A percentile compares a stretch with the other conserved stretches of the same genome.
Evolutionary conservation across 768 basidiomycete species (phyloP).

Genomic region (Tulasnella sp.): DNA sequence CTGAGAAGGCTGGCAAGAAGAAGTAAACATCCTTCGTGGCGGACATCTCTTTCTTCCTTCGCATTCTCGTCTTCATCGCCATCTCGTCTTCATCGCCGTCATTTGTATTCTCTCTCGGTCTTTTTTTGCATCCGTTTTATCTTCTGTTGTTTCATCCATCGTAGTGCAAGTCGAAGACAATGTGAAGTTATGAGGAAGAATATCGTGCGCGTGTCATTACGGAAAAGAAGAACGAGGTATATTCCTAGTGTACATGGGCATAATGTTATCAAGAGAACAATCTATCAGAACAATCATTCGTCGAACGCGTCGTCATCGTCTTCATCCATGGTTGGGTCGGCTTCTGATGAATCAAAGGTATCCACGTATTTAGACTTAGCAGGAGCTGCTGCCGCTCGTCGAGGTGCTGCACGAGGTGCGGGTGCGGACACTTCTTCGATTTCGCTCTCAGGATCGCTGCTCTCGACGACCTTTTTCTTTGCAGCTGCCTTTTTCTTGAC

Average conservation of each 20-base stretch:
- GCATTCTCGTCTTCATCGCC: conserved; percentile 24
- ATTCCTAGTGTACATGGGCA: conserved; percentile 6
- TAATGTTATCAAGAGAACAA: background rate
- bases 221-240: background rate
- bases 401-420: conserved; percentile 11
- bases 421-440: background rate
- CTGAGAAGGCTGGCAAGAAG: conserved; percentile 76
- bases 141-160: conserved; percentile 16
- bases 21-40: conserved; percentile 37
- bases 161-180: conserved; percentile 22
- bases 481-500: conserved; percentile 27
- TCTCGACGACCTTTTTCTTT: conserved; percentile 28
- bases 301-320: conserved; percentile 10
- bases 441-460: conserved; percentile 25
- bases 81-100: conserved; percentile 23
- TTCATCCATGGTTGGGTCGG: conserved; percentile 7
- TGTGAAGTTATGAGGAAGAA: conserved; percentile 28
- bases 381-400: conserved; percentile 32
- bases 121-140: conserved; percentile 22
- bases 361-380: conserved; percentile 17
- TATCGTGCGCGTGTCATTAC: background rate
- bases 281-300: background rate
- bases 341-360: conserved; percentile 4
- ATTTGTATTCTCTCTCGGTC: conserved; percentile 16
- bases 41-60: conserved; percentile 27